Percentiles rank a stretch among this genome's conserved stretches.
Conservation (phyloP, 768 basidiomycete species). For the Sporobolomyces pararoseus region DNA sequence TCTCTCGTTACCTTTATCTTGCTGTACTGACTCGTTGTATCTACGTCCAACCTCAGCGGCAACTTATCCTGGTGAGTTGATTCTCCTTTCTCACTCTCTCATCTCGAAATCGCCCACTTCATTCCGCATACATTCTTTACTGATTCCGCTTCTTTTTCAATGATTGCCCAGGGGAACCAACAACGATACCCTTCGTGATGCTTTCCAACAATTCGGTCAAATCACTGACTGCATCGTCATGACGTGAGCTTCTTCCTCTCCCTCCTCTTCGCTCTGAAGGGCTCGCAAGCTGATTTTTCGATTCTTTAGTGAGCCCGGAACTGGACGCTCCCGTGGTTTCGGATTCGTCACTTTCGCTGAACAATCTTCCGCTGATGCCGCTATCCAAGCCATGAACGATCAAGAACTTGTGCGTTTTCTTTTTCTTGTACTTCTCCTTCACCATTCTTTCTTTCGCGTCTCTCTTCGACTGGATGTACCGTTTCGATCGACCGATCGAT, state of each 20-base stretch:
- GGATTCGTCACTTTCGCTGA: conserved; percentile 91
- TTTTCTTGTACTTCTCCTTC: background rate
- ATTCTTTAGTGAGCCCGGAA: conserved; percentile 69
- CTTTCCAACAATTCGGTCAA: conserved; percentile 74
- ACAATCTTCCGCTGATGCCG: conserved; percentile 82
- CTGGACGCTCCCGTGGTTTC: conserved; percentile 80
- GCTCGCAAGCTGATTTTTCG: background rate
- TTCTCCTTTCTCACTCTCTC: background rate
- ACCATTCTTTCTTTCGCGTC: background rate
- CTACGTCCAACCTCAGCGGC: conserved; percentile 4
- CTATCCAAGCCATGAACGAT: conserved; percentile 76
- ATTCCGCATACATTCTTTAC: background rate
- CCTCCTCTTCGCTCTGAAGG: background rate
- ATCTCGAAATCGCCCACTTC: background rate
- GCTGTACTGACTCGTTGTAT: background rate
- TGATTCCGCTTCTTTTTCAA: background rate
- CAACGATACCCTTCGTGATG: conserved; percentile 81
- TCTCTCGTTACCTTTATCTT: background rate
- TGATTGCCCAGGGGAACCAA: conserved; percentile 56
- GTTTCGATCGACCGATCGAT: background rate
- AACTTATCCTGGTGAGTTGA: conserved; percentile 39
- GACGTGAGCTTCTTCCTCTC: conserved; percentile 71
- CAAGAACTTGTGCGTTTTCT: conserved; percentile 59
- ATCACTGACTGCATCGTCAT: conserved; percentile 55
- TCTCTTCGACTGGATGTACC: background rate